phyloP scores from a whole-genome alignment of 371 early-diverging fungal genomes.

The Apophysomyces sp. region DNA sequence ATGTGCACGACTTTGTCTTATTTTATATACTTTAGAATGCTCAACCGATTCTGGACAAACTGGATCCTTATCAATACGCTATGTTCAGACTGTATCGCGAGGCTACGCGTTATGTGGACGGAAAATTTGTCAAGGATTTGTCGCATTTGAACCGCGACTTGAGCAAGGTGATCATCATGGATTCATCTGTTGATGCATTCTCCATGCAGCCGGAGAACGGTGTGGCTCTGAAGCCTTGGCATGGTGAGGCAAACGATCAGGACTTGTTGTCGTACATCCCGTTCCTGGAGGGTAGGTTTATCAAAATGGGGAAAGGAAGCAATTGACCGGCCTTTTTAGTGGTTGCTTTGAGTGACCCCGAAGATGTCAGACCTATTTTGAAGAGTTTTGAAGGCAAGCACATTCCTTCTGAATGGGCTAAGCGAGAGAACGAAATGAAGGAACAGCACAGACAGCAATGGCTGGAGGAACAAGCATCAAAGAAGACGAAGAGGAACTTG shows the following conservation, averaged over 20 bases:
- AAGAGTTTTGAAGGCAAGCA: slow-evolving; percentile 64
- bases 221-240: slow-evolving; percentile 79
- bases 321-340: slow-evolving; percentile 25
- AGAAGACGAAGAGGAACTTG: slow-evolving; percentile 33
- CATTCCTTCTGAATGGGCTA: slow-evolving; percentile 65
- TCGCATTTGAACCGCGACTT: slow-evolving; percentile 88
- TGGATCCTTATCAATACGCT: slow-evolving; percentile 84
- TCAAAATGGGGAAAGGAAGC: neutral
- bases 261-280: slow-evolving; percentile 80
- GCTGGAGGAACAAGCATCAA: slow-evolving; percentile 65
- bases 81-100: slow-evolving; percentile 87
- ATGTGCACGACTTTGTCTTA: neutral
- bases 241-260: slow-evolving; percentile 76
- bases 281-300: slow-evolving; percentile 78
- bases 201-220: slow-evolving; percentile 88
- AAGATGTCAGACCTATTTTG: slow-evolving; percentile 71
- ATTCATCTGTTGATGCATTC: slow-evolving; percentile 75
- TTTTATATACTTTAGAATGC: slow-evolving; percentile 54
- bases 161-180: slow-evolving; percentile 86
- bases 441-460: slow-evolving; percentile 59
- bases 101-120: slow-evolving; percentile 77
- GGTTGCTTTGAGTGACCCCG: slow-evolving; percentile 64
- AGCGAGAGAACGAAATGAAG: slow-evolving; percentile 69
- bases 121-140: slow-evolving; percentile 88
- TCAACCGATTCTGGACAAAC: slow-evolving; percentile 76